Evolutionary conservation across 495 filamentous ascomycete species (phyloP), one percentile per base, ranked within the genome.

Genomic region (Coniosporium apollinis): DNA sequence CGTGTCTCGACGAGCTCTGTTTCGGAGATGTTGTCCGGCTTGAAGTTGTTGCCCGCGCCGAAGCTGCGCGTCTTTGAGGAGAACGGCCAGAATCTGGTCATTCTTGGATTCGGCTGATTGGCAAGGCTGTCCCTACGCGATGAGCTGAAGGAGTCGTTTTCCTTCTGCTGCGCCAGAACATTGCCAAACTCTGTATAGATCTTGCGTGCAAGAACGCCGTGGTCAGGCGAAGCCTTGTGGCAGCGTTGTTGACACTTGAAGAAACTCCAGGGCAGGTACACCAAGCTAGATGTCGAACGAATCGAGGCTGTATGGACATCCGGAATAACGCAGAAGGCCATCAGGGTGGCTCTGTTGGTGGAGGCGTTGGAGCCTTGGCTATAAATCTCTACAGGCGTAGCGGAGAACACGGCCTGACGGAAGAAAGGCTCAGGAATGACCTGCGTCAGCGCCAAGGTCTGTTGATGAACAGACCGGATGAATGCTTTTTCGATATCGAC

Each of bases 241-340:
- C 65, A 56, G 34, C 71, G 69, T 42, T 74, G 69, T 36, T 69
- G 64, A 19, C 57, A 52, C 26, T 61, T 60, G 60, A 74, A 76
- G 38, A 76, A 66, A 10, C 60, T 62, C 20, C 70, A 52, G 1
- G 72, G 69, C 1, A 58, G 57, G 34, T 52, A 58, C 52, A 34
- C 59, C 41, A 41, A 60, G 55, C 21, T 52, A 43, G 30, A 56
- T 45, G 39, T 54, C 52, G 16, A 52, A 56, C 47, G 65, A 50
- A 42, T 18, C 8, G 55, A 46, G 19, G 36, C 33, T n/a, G 39
- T 43, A 41, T 76, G 59, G 6, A 65, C 57, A 40, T 69, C 61
- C 6, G 54, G 64, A 25, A 72, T 67, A 10, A 65, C 57, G 31
- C 66, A 67, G 55, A 77, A 75, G 10, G 67, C 54, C 16, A 71